Conservation (phyloP, 2,329 filamentous ascomycete species). For the Acrodontium crateriforme region DNA sequence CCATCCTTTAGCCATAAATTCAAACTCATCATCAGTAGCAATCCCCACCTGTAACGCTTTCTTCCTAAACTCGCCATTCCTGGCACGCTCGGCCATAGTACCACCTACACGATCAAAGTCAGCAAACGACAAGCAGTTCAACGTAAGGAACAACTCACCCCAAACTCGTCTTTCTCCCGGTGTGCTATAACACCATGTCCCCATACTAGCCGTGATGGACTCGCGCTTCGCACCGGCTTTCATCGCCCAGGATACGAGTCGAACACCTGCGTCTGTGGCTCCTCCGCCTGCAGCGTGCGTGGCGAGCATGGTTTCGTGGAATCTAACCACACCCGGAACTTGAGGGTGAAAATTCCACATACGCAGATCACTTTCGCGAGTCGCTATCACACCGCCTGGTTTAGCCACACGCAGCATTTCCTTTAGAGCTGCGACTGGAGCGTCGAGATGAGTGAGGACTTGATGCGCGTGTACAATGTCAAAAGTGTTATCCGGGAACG, state of each 20-base stretch:
- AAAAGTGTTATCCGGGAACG: conserved; percentile 35
- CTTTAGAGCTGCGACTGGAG: conserved; percentile 35
- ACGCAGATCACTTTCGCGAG: conserved; percentile 27
- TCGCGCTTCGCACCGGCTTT: conserved; percentile 25
- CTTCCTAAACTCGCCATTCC: conserved; percentile 16
- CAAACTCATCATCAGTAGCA: conserved; percentile 25
- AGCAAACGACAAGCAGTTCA: not conserved
- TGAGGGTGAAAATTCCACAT: conserved; percentile 25
- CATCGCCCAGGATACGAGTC: conserved; percentile 21
- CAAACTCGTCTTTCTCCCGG: conserved; percentile 25
- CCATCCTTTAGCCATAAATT: conserved; percentile 26
- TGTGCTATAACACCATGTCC: conserved; percentile 30
- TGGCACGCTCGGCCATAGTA: conserved; percentile 10
- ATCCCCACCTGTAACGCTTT: conserved; percentile 24
- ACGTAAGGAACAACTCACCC: conserved; percentile 14
- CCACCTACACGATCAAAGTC: conserved; percentile 1
- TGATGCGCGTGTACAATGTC: conserved; percentile 49
- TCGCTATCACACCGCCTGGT: conserved; percentile 39
- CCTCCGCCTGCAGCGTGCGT: conserved; percentile 18
- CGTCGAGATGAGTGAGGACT: conserved; percentile 41
- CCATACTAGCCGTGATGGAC: conserved; percentile 26
- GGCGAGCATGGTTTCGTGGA: conserved; percentile 22
- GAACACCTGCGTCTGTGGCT: conserved; percentile 12
- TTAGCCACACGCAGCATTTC: conserved; percentile 43
- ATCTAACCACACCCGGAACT: conserved; percentile 20